Conservation (phyloP, 345 rosid species). For the Boechera retrofracta region DNA sequence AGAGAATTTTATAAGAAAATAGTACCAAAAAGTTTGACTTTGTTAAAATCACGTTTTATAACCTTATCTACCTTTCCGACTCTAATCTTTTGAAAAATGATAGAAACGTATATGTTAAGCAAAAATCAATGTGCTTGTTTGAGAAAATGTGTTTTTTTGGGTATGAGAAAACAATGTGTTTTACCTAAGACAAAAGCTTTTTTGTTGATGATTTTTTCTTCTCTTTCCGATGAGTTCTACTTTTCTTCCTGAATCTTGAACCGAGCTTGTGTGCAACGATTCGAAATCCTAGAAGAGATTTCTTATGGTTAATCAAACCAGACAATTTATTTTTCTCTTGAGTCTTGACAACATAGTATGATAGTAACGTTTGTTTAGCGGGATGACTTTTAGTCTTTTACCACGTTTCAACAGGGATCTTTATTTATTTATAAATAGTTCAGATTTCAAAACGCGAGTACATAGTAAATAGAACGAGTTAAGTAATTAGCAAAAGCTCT, state of each 20-base stretch:
- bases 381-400: too few species aligned
- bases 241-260: neutral
- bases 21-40: too few species aligned
- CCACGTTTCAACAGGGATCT: neutral
- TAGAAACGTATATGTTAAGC: too few species aligned
- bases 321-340: neutral
- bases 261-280: neutral
- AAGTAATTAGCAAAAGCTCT: neutral
- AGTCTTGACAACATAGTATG: neutral
- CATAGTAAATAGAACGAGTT: neutral
- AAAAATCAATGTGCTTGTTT: too few species aligned
- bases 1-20: too few species aligned
- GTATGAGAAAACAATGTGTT: neutral
- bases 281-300: neutral
- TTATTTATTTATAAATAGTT: neutral
- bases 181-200: neutral
- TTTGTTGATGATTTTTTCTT: neutral
- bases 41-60: too few species aligned
- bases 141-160: neutral
- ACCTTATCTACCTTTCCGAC: too few species aligned
- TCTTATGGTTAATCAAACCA: neutral
- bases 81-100: too few species aligned
- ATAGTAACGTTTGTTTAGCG: neutral
- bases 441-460: too few species aligned
- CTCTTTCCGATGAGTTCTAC: neutral